Conservation (phyloP, 441 rosid species). For the Gossypium lobatum region DNA sequence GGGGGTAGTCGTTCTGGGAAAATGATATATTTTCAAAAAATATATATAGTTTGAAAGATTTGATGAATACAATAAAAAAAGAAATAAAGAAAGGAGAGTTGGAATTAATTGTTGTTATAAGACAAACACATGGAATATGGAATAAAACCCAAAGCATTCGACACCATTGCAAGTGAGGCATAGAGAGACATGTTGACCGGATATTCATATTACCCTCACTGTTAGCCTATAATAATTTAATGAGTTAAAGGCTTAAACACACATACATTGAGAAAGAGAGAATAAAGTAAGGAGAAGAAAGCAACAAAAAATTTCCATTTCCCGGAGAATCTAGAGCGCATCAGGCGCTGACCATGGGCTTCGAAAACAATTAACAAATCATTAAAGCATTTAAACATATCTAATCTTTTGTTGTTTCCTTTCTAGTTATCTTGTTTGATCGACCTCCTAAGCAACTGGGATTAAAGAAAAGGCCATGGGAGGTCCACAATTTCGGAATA, state of each 20-base stretch:
- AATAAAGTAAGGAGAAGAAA: constrained; percentile 18
- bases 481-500: background rate
- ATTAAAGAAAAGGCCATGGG: background rate
- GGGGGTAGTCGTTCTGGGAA: background rate
- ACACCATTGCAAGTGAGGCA: constrained; percentile 41
- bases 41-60: background rate
- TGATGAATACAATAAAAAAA: background rate
- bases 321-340: constrained; percentile 97
- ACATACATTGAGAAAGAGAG: constrained; percentile 18
- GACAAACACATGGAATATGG: constrained; percentile 91
- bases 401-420: no score
- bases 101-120: constrained; percentile 23
- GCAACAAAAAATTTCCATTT: constrained; percentile 33
- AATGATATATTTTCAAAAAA: background rate
- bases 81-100: background rate
- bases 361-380: constrained; percentile 37
- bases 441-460: constrained; percentile 1
- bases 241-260: constrained; percentile 24
- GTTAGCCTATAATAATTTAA: constrained; percentile 25
- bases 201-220: constrained; percentile 24
- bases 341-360: constrained; percentile 89
- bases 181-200: constrained; percentile 55
- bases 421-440: background rate
- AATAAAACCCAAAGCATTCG: constrained; percentile 49
- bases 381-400: constrained; percentile 15